A percentile compares a stretch with the other conserved stretches of the same genome.
phyloP scores from a whole-genome alignment of 805 yeast genomes.

The Barnettozyma siamensis region DNA sequence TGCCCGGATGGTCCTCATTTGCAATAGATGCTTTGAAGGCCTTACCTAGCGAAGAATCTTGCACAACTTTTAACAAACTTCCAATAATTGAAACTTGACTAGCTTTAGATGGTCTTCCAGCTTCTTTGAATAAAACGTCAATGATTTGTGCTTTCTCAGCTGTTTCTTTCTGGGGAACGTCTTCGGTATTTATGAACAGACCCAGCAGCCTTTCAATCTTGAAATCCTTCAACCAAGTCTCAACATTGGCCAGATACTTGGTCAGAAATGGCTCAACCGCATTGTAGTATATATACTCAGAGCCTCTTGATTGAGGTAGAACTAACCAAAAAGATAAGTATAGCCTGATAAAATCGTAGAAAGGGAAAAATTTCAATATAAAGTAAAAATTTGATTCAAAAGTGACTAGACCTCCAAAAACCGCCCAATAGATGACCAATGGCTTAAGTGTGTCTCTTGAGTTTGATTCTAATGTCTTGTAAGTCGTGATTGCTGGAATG shows the following conservation, averaged over 20 bases:
- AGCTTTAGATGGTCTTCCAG: background rate
- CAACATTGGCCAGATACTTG: constrained; percentile 31
- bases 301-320: constrained; percentile 44
- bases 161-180: background rate
- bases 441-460: constrained; percentile 28
- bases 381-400: constrained; percentile 38
- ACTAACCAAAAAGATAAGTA: constrained; percentile 57
- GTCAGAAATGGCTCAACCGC: constrained; percentile 35
- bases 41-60: background rate
- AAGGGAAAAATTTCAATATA: constrained; percentile 47
- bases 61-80: constrained; percentile 4
- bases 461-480: constrained; percentile 43
- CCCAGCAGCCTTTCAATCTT: background rate
- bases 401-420: constrained; percentile 38
- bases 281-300: constrained; percentile 33
- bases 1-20: too few relatives aligned
- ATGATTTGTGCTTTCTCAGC: background rate
- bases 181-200: background rate
- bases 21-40: too few relatives aligned
- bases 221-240: constrained; percentile 13
- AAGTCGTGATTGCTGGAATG: constrained; percentile 59
- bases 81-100: constrained; percentile 1
- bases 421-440: constrained; percentile 65
- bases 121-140: background rate
- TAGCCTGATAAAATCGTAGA: constrained; percentile 43